Base-by-base conservation (phyloP, 2,329 filamentous ascomycete species). In the Plectosphaerella plurivora region DNA sequence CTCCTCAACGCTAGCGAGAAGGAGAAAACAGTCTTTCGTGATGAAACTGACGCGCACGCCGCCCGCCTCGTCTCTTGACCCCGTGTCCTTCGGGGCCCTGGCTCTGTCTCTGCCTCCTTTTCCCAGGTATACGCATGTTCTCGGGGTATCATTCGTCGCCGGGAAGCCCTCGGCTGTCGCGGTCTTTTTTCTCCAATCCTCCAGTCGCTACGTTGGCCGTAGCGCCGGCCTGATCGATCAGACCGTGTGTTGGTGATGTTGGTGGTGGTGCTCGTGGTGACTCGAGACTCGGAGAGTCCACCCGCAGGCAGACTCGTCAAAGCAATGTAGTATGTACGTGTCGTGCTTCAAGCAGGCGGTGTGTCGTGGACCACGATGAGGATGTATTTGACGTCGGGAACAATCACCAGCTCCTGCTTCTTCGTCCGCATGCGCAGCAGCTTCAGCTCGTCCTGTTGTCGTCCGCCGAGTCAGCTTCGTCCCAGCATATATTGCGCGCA, bases 361-460 rank as follows among this genome's bases (percentile, higher is more conserved):
- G 88, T 91, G 65, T 92, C 89, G 70, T 93, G 89, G 52, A 93
- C 81, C 37, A 91, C 86, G 51, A 92, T 83, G 37, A 93, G 77
- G 46, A 94, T 75, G 68, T 89, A 95, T 63, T 89, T 91, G 41
- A 81, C 64, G 67, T 93, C 89, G 67, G 88, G 89, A 18, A 93
- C 87, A 63, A 94, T 89, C 54, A 94, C 87, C 56, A 94, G 73
- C 68, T 95, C 90, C 61, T 91, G 88, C 68, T 89, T 91, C 74
- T 86, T 91, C n/a, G 89, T 93, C 58, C 90, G 81, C 58, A 95
- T 66, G 57, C 89, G 79, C 49, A 94, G 69, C 47, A 94, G 74
- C 70, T 86, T 91, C 57, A 92, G 70, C 65, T 92, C 89, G 62
- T 94, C 89, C 78, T 87, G 57, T 44, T n/a, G 11, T 20, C 10